Evolutionary conservation across 768 basidiomycete genomes (phyloP), one percentile per base, ranked within the genome.

Genomic region (Infundibulicybe gibba): DNA sequence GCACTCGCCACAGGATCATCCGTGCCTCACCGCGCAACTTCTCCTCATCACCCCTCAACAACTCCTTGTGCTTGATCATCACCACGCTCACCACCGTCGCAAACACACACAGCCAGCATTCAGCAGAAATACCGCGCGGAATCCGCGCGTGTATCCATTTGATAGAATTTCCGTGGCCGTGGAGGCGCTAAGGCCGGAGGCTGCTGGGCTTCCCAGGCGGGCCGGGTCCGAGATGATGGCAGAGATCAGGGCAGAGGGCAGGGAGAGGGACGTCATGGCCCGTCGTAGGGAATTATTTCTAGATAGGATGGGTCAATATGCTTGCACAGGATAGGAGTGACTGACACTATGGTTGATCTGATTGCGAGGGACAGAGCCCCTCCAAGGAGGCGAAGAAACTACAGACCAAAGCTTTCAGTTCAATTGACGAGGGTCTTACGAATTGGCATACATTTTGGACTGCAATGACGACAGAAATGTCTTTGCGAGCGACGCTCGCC

Each of bases 391-490:
- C 87, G 75, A 41, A 87, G 68, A 52, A 89, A 87, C 82, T 84
- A 47, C 12, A 8, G 17, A 2, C 12, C 11, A 21, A 2, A 34
- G 6, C 5, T 12, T 21, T 53, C 13, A 49, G 14, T 13, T 45
- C 6, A 37, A 20, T 21, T 40, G 5, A 13, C 35, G 21, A 12
- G 1, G 10, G 12, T 6, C 20, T n/a, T 11, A 2, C 11, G 5
- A 15, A 46, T 2, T 20, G 6, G 52, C 74, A 32, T 45, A 80
- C 81, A 58, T 84, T 85, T 41, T 82, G 72, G 46, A 81, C 75
- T 0, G 80, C 81, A 0, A 86, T 89, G 0, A 88, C 85, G 8
- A 86, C 83, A 1, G 84, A 83, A 85, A 90, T 87, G 50, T 90
- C 87, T 34, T 70, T 71, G 33, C 87, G 66, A 0, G 77, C 62